phyloP scores from a whole-genome alignment of 805 yeast species.

The Clavispora phyllophila region DNA sequence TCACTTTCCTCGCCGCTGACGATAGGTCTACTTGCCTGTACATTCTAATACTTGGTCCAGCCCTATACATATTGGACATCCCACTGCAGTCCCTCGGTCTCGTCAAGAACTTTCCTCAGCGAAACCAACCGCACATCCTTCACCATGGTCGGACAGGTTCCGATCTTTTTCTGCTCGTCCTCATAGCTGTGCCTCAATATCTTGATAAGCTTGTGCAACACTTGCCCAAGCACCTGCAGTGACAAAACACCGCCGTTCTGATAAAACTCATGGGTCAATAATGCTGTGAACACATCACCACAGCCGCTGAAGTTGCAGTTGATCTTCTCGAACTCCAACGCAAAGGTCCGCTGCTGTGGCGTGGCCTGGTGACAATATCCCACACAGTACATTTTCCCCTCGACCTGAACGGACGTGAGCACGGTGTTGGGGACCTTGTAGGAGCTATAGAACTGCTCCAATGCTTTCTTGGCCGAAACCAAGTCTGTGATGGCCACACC shows the following conservation, averaged over 20 bases:
- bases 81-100: slow-evolving; percentile 9
- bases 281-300: slow-evolving; percentile 67
- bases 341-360: slow-evolving; percentile 17
- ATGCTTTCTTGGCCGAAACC: slow-evolving; percentile 31
- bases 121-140: slow-evolving; percentile 32
- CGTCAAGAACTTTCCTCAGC: slow-evolving; percentile 27
- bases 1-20: too few relatives aligned
- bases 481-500: slow-evolving; percentile 40
- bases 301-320: slow-evolving; percentile 66
- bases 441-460: slow-evolving; percentile 35
- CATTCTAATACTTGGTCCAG: too few relatives aligned
- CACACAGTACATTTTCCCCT: slow-evolving; percentile 32
- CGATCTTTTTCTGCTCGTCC: slow-evolving; percentile 8
- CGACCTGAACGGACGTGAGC: slow-evolving; percentile 50
- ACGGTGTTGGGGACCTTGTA: slow-evolving; percentile 51
- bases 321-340: slow-evolving; percentile 42
- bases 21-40: too few relatives aligned
- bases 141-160: slow-evolving; percentile 19
- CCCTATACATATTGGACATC: slow-evolving; percentile 1
- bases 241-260: slow-evolving; percentile 18
- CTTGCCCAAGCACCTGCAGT: slow-evolving; percentile 22
- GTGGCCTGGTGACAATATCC: slow-evolving; percentile 24
- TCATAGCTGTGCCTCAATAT: slow-evolving; percentile 27
- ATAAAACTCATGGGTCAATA: slow-evolving; percentile 48
- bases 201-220: slow-evolving; percentile 22